Evolutionary conservation across 1,284 basidiomycete genomes (phyloP).

Genomic region (Volvariella volvacea): DNA sequence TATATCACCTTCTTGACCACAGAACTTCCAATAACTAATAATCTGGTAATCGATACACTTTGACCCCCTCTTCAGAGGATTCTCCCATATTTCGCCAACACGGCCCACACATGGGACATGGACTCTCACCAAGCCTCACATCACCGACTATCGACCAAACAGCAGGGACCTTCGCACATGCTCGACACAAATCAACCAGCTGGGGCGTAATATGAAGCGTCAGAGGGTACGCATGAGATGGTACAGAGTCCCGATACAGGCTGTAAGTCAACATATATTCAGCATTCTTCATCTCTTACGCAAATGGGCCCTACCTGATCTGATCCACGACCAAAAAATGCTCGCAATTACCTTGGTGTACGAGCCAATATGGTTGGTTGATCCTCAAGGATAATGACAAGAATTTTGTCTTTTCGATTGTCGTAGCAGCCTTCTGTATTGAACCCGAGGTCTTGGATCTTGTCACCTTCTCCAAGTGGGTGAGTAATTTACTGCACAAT

Average conservation of each 20-base stretch:
- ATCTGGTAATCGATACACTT: conserved; percentile 46
- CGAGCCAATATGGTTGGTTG: conserved; percentile 72
- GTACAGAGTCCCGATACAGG: conserved; percentile 50
- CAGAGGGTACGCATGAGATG: conserved; percentile 52
- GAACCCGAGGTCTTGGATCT: conserved; percentile 19
- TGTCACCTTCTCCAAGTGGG: conserved; percentile 30
- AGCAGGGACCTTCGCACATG: conserved; percentile 65
- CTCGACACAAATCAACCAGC: conserved; percentile 57
- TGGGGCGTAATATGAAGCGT: conserved; percentile 57
- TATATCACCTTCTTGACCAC: too few relatives aligned
- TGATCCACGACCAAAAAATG: conserved; percentile 70
- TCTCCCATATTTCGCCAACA: conserved; percentile 70
- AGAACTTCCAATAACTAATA: neutral
- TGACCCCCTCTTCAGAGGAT: conserved; percentile 35
- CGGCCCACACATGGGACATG: conserved; percentile 60
- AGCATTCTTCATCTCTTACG: too few relatives aligned
- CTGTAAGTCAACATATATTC: conserved; percentile 25
- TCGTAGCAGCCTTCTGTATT: conserved; percentile 30
- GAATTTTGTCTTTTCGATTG: conserved; percentile 43
- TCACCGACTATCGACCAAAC: conserved; percentile 61
- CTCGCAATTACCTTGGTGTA: conserved; percentile 77
- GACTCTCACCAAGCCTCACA: conserved; percentile 67
- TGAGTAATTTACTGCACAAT: conserved; percentile 42
- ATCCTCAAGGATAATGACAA: conserved; percentile 50
- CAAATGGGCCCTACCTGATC: conserved; percentile 45